Conservation (phyloP, 2,329 filamentous ascomycete genomes). For the Penicillium sp. region DNA sequence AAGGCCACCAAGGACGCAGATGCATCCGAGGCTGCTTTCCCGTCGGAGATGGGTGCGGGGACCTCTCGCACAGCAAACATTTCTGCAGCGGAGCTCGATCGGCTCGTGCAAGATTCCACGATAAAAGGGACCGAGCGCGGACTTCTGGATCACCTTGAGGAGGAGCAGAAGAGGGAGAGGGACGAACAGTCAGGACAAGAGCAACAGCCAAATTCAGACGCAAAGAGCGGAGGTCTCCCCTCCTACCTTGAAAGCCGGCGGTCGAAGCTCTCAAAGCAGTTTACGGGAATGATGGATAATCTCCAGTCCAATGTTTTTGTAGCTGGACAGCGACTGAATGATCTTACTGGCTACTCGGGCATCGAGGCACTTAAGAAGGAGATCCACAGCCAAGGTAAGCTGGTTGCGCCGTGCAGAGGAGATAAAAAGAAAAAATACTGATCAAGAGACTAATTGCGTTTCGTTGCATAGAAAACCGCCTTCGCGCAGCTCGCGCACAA, state of each 20-base stretch:
- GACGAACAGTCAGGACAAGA: background rate
- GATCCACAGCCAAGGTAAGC: constrained; percentile 66
- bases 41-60: constrained; percentile 24
- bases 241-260: constrained; percentile 48
- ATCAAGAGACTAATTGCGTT: background rate
- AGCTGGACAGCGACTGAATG: constrained; percentile 86
- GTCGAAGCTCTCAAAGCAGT: constrained; percentile 60
- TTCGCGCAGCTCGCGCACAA: constrained; percentile 57
- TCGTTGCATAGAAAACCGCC: constrained; percentile 49
- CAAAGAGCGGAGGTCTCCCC: constrained; percentile 27
- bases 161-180: constrained; percentile 5
- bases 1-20: constrained; percentile 20
- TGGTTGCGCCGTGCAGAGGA: background rate
- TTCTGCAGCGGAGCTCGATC: constrained; percentile 12
- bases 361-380: constrained; percentile 83
- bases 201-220: background rate
- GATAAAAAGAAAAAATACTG: background rate
- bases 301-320: constrained; percentile 81
- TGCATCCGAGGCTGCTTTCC: constrained; percentile 16
- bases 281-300: constrained; percentile 81
- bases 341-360: constrained; percentile 87
- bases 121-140: constrained; percentile 15
- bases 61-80: constrained; percentile 12
- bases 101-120: constrained; percentile 2
- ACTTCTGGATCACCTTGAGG: constrained; percentile 8